Conservation (phyloP, 2,329 filamentous ascomycete species). For the Exophiala sp. region DNA sequence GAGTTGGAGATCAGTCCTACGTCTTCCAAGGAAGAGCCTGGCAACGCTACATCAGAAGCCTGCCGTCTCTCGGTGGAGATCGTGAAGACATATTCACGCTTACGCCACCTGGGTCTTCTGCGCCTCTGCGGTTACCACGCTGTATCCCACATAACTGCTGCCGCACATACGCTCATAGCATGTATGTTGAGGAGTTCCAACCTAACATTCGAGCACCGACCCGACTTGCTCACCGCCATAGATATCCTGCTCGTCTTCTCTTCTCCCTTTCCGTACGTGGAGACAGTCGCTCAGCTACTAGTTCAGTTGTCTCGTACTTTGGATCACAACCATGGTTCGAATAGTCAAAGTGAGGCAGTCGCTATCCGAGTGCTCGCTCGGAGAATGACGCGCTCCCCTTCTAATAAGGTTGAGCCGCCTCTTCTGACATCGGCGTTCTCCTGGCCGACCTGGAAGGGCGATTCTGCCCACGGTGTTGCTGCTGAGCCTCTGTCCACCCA, state of each 20-base stretch:
- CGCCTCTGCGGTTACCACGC: constrained; percentile 8
- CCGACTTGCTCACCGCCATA: constrained; percentile 8
- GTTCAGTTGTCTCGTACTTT: constrained; percentile 9
- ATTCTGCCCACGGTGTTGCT: neutral
- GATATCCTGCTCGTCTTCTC: constrained; percentile 11
- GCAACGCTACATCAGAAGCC: constrained; percentile 5
- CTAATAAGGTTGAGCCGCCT: neutral
- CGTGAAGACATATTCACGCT: constrained; percentile 7
- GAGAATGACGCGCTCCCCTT: constrained; percentile 6
- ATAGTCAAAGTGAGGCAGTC: constrained; percentile 11
- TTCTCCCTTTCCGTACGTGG: constrained; percentile 8
- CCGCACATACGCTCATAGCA: constrained; percentile 10
- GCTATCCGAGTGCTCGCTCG: constrained; percentile 8
- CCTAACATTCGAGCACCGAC: constrained; percentile 10
- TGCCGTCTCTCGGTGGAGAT: constrained; percentile 11
- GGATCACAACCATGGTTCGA: constrained; percentile 9
- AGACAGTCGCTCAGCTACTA: constrained; percentile 10
- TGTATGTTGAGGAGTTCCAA: constrained; percentile 10
- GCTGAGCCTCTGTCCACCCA: neutral
- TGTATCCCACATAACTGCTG: constrained; percentile 8
- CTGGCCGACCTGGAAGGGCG: neutral
- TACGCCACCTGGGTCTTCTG: constrained; percentile 10
- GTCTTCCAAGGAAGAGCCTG: neutral
- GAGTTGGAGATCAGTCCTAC: constrained; percentile 1
- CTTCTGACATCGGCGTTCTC: neutral